phyloP scores from a whole-genome alignment of 2,329 filamentous ascomycete species.

The Westerdykella sp. region DNA sequence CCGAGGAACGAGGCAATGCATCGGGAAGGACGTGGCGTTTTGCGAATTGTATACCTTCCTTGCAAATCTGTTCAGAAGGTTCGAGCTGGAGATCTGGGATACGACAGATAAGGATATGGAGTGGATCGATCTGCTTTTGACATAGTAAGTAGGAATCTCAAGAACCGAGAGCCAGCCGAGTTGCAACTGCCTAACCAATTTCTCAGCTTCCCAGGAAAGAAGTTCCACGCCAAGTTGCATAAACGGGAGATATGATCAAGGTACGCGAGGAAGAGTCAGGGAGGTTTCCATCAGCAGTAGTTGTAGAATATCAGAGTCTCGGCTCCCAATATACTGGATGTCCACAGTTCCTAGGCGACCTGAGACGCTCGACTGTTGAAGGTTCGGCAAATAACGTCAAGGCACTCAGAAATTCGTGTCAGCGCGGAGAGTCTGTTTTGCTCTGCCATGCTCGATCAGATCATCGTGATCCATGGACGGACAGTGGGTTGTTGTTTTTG shows the following conservation, averaged over 20 bases:
- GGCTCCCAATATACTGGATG: too few species aligned
- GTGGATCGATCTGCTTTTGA: slow-evolving; percentile 6
- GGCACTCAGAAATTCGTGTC: too few species aligned
- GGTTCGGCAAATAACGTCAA: too few species aligned
- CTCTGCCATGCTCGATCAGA: too few species aligned
- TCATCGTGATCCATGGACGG: too few species aligned
- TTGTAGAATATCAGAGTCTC: too few species aligned
- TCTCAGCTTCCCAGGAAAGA: background rate
- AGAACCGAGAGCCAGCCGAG: background rate
- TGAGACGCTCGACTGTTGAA: too few species aligned
- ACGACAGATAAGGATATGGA: slow-evolving; percentile 7
- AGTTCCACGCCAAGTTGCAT: background rate
- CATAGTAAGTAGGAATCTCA: slow-evolving; percentile 1
- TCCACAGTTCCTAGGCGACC: too few species aligned
- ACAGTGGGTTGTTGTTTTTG: too few species aligned
- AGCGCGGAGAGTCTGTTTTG: too few species aligned
- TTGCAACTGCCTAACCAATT: background rate
- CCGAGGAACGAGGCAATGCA: slow-evolving; percentile 6
- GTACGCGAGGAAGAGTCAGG: too few species aligned
- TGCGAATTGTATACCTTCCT: slow-evolving; percentile 8
- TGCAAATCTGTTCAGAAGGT: slow-evolving; percentile 5
- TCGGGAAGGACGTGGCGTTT: slow-evolving; percentile 9
- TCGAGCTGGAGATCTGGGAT: slow-evolving; percentile 4
- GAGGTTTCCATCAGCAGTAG: too few species aligned
- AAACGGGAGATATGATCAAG: background rate